Conservation (phyloP, 805 yeast genomes). For the Candida alai region DNA sequence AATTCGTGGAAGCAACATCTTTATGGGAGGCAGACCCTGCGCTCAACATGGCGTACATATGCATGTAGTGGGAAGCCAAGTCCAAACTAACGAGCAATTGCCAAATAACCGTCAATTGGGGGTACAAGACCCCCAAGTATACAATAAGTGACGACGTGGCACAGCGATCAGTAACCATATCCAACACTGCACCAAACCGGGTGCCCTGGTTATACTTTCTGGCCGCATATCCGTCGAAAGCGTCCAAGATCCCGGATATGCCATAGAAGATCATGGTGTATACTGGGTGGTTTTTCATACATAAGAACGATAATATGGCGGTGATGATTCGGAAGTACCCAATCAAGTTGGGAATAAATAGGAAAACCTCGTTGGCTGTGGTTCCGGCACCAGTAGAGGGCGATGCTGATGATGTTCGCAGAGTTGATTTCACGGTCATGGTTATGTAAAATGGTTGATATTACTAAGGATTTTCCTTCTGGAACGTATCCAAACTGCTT, state of each 20-base stretch:
- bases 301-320: constrained; percentile 71
- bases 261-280: constrained; percentile 76
- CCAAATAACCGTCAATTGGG: constrained; percentile 63
- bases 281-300: constrained; percentile 83
- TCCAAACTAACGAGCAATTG: constrained; percentile 83
- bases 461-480: too few species aligned
- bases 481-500: too few species aligned
- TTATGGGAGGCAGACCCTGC: constrained; percentile 83
- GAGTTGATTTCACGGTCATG: too few species aligned
- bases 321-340: constrained; percentile 84
- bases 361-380: constrained; percentile 49
- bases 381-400: too few species aligned
- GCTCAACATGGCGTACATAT: constrained; percentile 90
- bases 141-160: constrained; percentile 93
- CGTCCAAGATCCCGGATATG: constrained; percentile 87
- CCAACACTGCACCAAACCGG: constrained; percentile 91
- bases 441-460: too few species aligned
- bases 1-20: constrained; percentile 65
- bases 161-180: constrained; percentile 98
- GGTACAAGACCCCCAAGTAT: constrained; percentile 77
- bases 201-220: constrained; percentile 85
- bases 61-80: constrained; percentile 94
- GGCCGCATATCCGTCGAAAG: constrained; percentile 95
- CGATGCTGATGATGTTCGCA: too few species aligned
- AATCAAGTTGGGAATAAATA: constrained; percentile 86